phyloP scores from a whole-genome alignment of 305 asterid species.

The Fraxinus sp. region DNA sequence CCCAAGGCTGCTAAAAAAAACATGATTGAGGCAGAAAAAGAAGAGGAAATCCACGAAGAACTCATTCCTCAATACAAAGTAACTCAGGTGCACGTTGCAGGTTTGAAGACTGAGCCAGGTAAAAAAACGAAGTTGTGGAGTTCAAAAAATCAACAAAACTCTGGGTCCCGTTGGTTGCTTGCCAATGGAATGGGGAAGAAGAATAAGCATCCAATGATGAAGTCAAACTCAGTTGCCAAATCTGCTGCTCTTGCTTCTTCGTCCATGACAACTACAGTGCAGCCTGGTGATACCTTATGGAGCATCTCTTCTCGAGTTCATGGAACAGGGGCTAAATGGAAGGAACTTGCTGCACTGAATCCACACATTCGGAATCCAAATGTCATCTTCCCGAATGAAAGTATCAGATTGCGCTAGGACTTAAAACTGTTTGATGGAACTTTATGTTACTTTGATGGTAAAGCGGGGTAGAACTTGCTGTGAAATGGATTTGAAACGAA shows the following conservation, averaged over 20 bases:
- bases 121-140: constrained; percentile 76
- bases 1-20: neutral
- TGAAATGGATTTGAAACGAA: neutral
- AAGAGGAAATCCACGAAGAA: neutral
- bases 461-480: neutral
- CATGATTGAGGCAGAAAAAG: neutral
- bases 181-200: constrained; percentile 99
- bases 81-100: constrained; percentile 43
- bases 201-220: constrained; percentile 63
- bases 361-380: constrained; percentile 54
- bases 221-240: constrained; percentile 29
- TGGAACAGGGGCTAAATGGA: constrained; percentile 58
- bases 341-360: constrained; percentile 50
- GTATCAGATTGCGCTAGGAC: constrained; percentile 41
- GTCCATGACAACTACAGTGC: constrained; percentile 28
- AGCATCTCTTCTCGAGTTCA: constrained; percentile 66
- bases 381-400: constrained; percentile 46
- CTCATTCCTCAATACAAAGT: neutral
- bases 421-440: neutral
- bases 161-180: constrained; percentile 94
- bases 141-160: constrained; percentile 65
- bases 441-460: neutral
- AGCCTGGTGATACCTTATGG: constrained; percentile 77
- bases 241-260: no score
- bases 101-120: constrained; percentile 60